Evolutionary conservation across 2,329 filamentous ascomycete genomes (phyloP).

Genomic region (Berkeleyomyces rouxiae): DNA sequence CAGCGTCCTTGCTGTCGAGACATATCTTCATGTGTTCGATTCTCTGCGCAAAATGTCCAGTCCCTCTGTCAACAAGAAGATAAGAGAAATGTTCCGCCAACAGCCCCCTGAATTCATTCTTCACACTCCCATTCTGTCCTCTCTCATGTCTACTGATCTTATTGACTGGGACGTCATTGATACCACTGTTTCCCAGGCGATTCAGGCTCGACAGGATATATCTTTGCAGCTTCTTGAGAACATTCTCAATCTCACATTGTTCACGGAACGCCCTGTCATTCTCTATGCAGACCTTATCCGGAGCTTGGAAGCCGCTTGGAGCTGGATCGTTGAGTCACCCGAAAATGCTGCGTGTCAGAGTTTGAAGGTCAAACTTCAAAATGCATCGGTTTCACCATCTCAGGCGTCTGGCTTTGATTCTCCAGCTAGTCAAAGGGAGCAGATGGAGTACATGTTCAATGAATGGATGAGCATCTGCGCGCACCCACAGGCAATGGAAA

Average conservation of each 20-base stretch:
- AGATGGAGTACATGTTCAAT: conserved; percentile 88
- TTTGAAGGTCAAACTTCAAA: conserved; percentile 46
- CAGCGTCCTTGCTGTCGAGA: conserved; percentile 41
- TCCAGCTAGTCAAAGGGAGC: conserved; percentile 48
- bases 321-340: conserved; percentile 63
- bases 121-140: conserved; percentile 39
- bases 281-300: conserved; percentile 74
- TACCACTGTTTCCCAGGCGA: conserved; percentile 52
- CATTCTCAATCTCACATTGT: conserved; percentile 60
- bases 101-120: conserved; percentile 40
- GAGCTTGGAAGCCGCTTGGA: conserved; percentile 64
- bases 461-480: conserved; percentile 81
- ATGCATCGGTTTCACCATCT: conserved; percentile 22
- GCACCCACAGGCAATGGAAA: conserved; percentile 59
- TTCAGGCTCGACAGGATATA: conserved; percentile 52
- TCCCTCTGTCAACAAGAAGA: conserved; percentile 35
- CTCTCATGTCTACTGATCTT: conserved; percentile 42
- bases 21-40: conserved; percentile 44
- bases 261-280: conserved; percentile 61
- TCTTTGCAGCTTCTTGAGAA: conserved; percentile 68
- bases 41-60: conserved; percentile 43
- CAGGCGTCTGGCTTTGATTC: conserved; percentile 24
- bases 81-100: conserved; percentile 38
- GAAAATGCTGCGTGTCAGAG: conserved; percentile 47
- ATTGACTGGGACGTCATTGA: conserved; percentile 51